Conservation (phyloP, 352 stramenopile genomes). For the Phytophthora citricola region DNA sequence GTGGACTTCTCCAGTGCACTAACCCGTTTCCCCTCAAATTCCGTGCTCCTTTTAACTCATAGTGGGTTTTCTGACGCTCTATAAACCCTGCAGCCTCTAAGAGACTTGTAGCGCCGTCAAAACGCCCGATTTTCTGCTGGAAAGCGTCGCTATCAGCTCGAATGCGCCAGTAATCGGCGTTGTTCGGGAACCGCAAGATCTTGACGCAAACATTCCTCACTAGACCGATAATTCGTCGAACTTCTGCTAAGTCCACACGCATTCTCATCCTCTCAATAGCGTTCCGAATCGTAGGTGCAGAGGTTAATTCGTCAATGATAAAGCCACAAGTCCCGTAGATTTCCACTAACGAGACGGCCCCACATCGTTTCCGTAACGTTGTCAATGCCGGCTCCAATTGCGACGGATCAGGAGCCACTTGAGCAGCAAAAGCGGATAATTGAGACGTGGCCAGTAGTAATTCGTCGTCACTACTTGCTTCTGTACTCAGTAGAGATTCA, state of each 20-base stretch:
- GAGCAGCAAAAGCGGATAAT: conserved; percentile 51
- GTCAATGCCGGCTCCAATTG: conserved; percentile 50
- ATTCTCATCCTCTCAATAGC: conserved; percentile 64
- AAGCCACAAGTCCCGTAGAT: conserved; percentile 67
- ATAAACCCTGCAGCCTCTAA: conserved; percentile 68
- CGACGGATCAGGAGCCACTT: conserved; percentile 48
- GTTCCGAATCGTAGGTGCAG: conserved; percentile 59
- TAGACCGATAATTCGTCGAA: conserved; percentile 59
- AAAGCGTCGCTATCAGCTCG: conserved; percentile 63
- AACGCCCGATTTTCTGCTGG: conserved; percentile 66
- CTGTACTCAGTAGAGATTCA: conserved; percentile 42
- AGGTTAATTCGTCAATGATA: conserved; percentile 70
- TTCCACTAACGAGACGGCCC: conserved; percentile 62
- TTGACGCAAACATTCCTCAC: conserved; percentile 69
- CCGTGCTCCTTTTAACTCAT: conserved; percentile 56
- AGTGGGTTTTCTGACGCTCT: conserved; percentile 61
- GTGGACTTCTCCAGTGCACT: conserved; percentile 49
- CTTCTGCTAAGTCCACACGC: conserved; percentile 53
- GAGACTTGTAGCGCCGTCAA: conserved; percentile 62
- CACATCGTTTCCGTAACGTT: conserved; percentile 52
- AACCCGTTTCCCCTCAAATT: conserved; percentile 47
- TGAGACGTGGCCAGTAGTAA: conserved; percentile 47
- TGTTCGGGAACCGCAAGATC: conserved; percentile 74
- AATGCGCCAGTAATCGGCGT: conserved; percentile 76
- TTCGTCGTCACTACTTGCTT: conserved; percentile 16